Base-by-base conservation (phyloP, 2,329 filamentous ascomycete species). In the Lasiodiplodia sp. region DNA sequence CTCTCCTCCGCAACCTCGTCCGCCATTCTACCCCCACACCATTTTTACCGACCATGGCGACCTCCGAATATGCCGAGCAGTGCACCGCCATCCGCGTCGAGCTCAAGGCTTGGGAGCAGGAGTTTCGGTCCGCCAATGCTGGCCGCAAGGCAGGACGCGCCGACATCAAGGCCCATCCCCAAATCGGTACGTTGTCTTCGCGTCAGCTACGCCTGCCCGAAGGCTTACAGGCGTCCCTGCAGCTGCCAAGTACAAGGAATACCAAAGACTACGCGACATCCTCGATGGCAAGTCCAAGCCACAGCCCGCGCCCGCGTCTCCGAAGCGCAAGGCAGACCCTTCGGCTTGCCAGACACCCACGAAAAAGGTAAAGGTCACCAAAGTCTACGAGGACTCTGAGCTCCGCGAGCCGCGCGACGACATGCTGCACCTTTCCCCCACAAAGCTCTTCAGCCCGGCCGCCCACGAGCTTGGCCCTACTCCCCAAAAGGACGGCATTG, bases 241-340 rank as follows among this genome's bases (percentile, higher is more conserved):
- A 92, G 90, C 89, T 47, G 84, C 83, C 57, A 94, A 93, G 76
- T 95, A 95, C 79, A 93, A 91, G 76, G 86, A 91, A 71, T 94
- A 94, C 79, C 89, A 90, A 77, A 89, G 86, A 72, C 77, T 90
- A 64, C 86, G 90, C 67, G 72, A 75, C 70, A 71, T 73, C 51
- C 71, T 76, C 60, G 72, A 74, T 6, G 71, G 72, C 53, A 76
- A 74, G 71, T 34, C 68, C 52, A 73, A 72, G 18, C 75, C 76
- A 10, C 73, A 75, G 60, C 79, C 77, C 14, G 78, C 77, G 23
- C 78, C 76, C 73, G 25, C 76, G 68, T 65, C 68, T 66, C 69
- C 55, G 67, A 69, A 75, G 67, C 63, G 75, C 72, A 52, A 75
- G 72, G 68, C 57, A 69, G 67, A 73, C 71, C 52, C 53, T 71